Percentiles rank a stretch among this genome's conserved stretches.
These are phyloP conservation scores for Trichoderma simmonsii DNA, from an alignment of 2,329 filamentous ascomycete genomes.

Conservation along the genomic window DNA sequence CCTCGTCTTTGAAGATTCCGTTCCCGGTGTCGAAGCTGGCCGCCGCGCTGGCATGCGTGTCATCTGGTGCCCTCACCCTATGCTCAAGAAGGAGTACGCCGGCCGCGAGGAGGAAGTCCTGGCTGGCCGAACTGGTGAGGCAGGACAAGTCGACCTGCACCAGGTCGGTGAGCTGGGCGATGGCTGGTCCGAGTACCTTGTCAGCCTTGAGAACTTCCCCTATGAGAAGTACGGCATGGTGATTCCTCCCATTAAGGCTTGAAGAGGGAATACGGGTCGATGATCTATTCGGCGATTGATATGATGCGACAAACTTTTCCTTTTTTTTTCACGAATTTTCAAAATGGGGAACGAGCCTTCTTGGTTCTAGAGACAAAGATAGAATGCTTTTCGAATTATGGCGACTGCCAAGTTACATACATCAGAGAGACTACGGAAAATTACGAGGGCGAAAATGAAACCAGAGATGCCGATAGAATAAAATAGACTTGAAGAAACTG, in stretches of 20 bases:
- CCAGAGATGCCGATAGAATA: background rate
- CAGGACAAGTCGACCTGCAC: slow-evolving; percentile 51
- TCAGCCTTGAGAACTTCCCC: slow-evolving; percentile 52
- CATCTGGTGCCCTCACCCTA: slow-evolving; percentile 85
- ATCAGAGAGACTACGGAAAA: background rate
- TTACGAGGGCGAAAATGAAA: background rate
- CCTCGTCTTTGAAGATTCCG: slow-evolving; percentile 92
- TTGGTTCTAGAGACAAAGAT: background rate
- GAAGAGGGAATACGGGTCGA: background rate
- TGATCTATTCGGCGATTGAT: background rate
- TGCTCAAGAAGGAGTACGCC: slow-evolving; percentile 69
- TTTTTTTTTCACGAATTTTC: background rate
- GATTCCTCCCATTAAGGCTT: slow-evolving; percentile 30
- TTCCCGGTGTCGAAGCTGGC: slow-evolving; percentile 88
- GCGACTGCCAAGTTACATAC: background rate
- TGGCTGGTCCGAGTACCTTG: slow-evolving; percentile 58
- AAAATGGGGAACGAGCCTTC: background rate
- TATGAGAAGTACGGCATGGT: slow-evolving; percentile 58
- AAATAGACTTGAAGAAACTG: background rate
- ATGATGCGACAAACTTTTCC: background rate
- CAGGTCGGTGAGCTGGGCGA: slow-evolving; percentile 57
- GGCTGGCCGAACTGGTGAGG: slow-evolving; percentile 74
- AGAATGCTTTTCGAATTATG: background rate
- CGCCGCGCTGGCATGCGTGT: slow-evolving; percentile 92
- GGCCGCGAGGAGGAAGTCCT: slow-evolving; percentile 78